Base-by-base conservation (phyloP, 352 stramenopile species). In the Achlya hypogyna region DNA sequence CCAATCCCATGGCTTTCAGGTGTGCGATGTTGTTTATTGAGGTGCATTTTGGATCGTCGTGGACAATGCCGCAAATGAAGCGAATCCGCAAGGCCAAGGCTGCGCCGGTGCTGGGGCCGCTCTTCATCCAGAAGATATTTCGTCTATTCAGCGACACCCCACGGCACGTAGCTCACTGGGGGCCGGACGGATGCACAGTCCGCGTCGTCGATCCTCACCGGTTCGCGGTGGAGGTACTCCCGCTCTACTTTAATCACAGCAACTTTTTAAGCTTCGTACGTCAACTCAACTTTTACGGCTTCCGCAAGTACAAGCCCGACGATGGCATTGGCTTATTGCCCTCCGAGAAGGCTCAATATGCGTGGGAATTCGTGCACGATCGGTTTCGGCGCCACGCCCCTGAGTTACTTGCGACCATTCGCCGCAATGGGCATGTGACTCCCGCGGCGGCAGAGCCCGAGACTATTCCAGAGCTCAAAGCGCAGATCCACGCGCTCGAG, bases 321-420 rank as follows among this genome's bases (percentile, higher is more conserved):
- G 70, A 64, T 27, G 35, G 29, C 20, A 25, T 53, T 59, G 12
- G n/a, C 22, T 20, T 20, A 27, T 10, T 23, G 12, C 25, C 22
- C 18, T 38, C 18, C 25, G 51, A 59, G 22, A 22, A 38, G 25
- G 25, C 51, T 53, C 84, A 84, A 67, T 87, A 64, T 51, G 23
- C 25, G 23, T 64, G 87, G 87, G 86, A 96, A 74, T 96, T 96
- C 63, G 90, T 91, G 69, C 88, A 96, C 69, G 84, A 93, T 27
- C 89, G 93, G 69, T 96, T 96, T 63, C 64, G 91, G 47, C 81
- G 85, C 45, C 84, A 82, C 12, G 81, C 82, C 25, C 78, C 89
- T 47, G 78, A 93, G 54, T 78, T 95, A 29, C 86, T 96, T 73
- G 74, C 78, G 5, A 80, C 91, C 69, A 96, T 96, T 66, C 82